A percentile compares a stretch with the other conserved stretches of the same genome.
Conservation (phyloP, 2,329 filamentous ascomycete genomes). For the Calonectria hongkongensis region DNA sequence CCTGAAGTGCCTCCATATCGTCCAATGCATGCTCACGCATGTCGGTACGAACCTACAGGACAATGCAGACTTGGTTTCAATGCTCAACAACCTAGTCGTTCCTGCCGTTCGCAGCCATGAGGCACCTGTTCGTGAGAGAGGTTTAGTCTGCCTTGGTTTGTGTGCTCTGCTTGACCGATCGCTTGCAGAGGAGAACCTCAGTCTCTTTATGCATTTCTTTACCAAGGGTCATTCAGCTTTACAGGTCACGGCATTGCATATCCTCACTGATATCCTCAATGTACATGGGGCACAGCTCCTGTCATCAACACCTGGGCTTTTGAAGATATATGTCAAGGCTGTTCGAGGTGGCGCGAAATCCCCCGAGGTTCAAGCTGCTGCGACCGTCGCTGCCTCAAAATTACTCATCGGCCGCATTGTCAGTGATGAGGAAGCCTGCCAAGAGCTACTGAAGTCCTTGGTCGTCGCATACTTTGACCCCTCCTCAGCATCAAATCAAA, state of each 20-base stretch:
- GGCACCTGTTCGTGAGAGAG: slow-evolving; percentile 92
- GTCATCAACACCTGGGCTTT: slow-evolving; percentile 78
- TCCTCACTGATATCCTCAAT: slow-evolving; percentile 93
- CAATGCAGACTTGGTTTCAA: slow-evolving; percentile 94
- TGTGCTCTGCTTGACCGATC: slow-evolving; percentile 94
- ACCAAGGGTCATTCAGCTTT: slow-evolving; percentile 92
- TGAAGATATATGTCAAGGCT: slow-evolving; percentile 90
- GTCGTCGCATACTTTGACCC: slow-evolving; percentile 94
- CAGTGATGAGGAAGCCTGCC: slow-evolving; percentile 78
- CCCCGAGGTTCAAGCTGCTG: slow-evolving; percentile 86
- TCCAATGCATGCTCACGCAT: slow-evolving; percentile 97
- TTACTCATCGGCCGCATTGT: slow-evolving; percentile 88
- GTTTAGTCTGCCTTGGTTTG: slow-evolving; percentile 90
- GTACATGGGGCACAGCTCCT: slow-evolving; percentile 89
- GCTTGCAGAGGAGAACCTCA: slow-evolving; percentile 92
- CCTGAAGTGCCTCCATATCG: slow-evolving; percentile 98
- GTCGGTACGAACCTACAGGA: slow-evolving; percentile 91
- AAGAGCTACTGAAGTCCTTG: slow-evolving; percentile 88
- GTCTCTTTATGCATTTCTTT: slow-evolving; percentile 96
- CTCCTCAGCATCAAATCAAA: slow-evolving; percentile 85
- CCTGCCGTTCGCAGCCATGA: slow-evolving; percentile 96
- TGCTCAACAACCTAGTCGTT: slow-evolving; percentile 97
- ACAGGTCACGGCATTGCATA: slow-evolving; percentile 92
- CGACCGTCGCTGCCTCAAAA: slow-evolving; percentile 89
- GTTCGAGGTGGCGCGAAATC: slow-evolving; percentile 82